Base-by-base conservation (phyloP, 1,139 yeast genomes). In the Scheffersomyces illinoinensis region DNA sequence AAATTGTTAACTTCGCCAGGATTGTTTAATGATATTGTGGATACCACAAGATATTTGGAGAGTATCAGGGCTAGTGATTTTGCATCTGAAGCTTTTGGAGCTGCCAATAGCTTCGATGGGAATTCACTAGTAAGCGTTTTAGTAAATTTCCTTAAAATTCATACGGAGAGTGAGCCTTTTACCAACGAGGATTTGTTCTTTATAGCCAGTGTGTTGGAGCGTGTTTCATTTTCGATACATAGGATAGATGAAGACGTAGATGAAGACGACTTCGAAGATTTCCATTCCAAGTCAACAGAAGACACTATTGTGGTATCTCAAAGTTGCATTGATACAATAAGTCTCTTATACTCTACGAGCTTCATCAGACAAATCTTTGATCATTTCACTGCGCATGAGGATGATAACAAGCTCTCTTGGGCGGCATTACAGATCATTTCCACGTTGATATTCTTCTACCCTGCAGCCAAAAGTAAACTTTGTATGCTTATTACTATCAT, bases 401-500 rank as follows among this genome's bases (percentile, higher is more conserved):
- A 20, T 12, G 24, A 67, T 68, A 10, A 51, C 39, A 21, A 56
- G 54, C 5, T 56, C 59, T 43, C 33, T 23, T 26, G 8, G 51
- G 47, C 55, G 5, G 63, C 62, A 2, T 64, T 72, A 10, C 63
- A 57, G 46, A 67, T 73, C 14, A 63, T 77, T 18, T 66, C 79
- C 0, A 66, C 75, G 4, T 63, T 79, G 51, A 67, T 78, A 51
- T 67, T 66, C 53, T 61, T 79, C 39, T 63, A 73, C 20, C 82
- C 82, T 0, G 61, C 68, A 3, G 64, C 68, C 10, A 78, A 74
- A 59, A 67, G 69, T 26, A 73, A 72, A 57, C 66, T 80, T 20
- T 76, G 79, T 61, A 75, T 79, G 72, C 63, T 73, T 50, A 68
- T 79, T 24, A 77, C 83, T 4, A 71, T 79, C 17, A 68, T 74